Percentiles rank a stretch among this genome's conserved stretches.
Evolutionary conservation across 2,329 filamentous ascomycete genomes (phyloP).

Genomic region (Chaetomium strumarium): DNA sequence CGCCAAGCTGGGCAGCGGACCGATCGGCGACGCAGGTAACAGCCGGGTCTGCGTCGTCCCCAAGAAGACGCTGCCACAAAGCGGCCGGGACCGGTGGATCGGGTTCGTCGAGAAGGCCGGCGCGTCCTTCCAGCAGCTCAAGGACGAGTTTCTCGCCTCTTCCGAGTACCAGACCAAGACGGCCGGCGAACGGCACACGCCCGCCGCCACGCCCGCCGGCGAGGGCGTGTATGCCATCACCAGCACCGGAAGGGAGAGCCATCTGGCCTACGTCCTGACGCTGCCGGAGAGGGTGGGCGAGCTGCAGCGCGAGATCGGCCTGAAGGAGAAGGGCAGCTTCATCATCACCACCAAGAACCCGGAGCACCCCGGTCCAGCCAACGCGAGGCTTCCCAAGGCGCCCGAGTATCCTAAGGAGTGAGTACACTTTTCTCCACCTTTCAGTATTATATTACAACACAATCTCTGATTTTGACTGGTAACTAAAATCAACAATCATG

Average conservation of each 20-base stretch:
- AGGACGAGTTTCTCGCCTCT: conserved; percentile 62
- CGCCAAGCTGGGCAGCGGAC: conserved; percentile 55
- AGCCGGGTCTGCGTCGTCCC: conserved; percentile 71
- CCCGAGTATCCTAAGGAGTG: conserved; percentile 68
- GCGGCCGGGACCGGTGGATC: conserved; percentile 65
- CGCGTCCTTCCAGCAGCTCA: conserved; percentile 61
- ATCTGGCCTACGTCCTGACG: conserved; percentile 75
- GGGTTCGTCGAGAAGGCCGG: conserved; percentile 75
- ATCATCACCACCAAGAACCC: conserved; percentile 78
- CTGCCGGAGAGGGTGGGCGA: conserved; percentile 64
- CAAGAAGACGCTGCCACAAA: conserved; percentile 75
- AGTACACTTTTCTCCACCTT: conserved; percentile 26
- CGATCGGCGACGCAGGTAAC: conserved; percentile 48
- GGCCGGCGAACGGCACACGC: conserved; percentile 58
- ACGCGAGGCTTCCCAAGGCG: conserved; percentile 55
- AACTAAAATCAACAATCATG: neutral
- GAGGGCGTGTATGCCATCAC: conserved; percentile 84
- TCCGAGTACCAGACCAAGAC: conserved; percentile 73
- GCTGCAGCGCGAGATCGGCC: conserved; percentile 68
- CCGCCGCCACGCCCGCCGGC: conserved; percentile 67
- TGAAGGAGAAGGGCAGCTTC: conserved; percentile 68
- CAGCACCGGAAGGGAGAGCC: conserved; percentile 62
- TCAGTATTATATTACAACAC: neutral
- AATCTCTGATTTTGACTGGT: neutral
- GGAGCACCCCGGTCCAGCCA: conserved; percentile 57